Base-by-base conservation (phyloP, 768 basidiomycete species). In the Sporobolomyces roseus region DNA sequence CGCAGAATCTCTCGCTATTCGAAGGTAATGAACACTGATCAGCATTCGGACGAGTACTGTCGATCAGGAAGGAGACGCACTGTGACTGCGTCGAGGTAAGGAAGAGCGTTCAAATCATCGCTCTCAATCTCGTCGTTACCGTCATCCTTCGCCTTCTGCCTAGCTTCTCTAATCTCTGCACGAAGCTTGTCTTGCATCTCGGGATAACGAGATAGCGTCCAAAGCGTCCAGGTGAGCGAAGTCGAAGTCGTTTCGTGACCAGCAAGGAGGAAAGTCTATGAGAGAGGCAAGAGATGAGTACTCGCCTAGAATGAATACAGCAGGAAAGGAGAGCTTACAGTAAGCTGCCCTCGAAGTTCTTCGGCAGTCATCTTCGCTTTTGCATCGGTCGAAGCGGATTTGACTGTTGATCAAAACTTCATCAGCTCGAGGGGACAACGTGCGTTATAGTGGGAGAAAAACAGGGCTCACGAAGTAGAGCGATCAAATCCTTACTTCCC, bases 1-100 rank as follows among this genome's bases (percentile, higher is more conserved):
- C 91, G 86, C 66, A 93, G 78, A 2, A 84, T 83, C 78, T 93
- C 91, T 52, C 85, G 84, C 69, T 67, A 50, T 8, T n/a, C 4
- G 33, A 36, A 3, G 29, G 27, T 19, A 27, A 38, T 12, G 43
- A 30, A 8, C 30, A 14, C 7, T 30, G 56, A 10, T 43, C 27
- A 16, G 4, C 23, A 5, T n/a, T 30, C 6, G 21, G 23, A 32
- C 27, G 27, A 12, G 43, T 41, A 4, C 0, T 23, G 51, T 7
- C 1, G 19, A 6, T 19, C 36, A 10, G 55, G 6, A 5, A 21
- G 25, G 38, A 1, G 4, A 4, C 70, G 13, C 52, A 66, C 70
- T 16, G 60, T 38, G 21, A 75, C 71, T 8, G 59, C 54, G 29
- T 75, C 75, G 32, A 75, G 71, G 50, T 74, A 75, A 10, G 68